These are phyloP conservation scores for Ustilago cynodontis DNA, from an alignment of 1,284 basidiomycete species.

Conservation along the genomic window DNA sequence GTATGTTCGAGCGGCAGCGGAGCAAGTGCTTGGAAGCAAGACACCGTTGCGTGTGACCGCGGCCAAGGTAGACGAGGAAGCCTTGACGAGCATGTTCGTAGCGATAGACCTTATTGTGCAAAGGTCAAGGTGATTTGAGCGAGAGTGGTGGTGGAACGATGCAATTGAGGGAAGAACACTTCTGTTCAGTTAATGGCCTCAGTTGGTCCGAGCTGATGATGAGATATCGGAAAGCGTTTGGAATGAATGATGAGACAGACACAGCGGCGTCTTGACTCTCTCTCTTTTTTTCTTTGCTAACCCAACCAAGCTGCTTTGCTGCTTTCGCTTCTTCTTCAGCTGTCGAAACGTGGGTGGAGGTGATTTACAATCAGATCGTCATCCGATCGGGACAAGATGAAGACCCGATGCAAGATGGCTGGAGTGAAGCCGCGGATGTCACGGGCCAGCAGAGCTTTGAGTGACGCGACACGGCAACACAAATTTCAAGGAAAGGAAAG, in stretches of 20 bases:
- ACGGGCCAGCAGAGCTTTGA: not conserved
- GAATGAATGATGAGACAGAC: not conserved
- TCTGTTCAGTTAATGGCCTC: too few species aligned
- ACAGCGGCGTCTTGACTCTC: not conserved
- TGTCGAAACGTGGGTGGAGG: conserved; percentile 43
- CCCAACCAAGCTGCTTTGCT: not conserved
- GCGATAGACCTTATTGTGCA: not conserved
- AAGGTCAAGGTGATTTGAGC: not conserved
- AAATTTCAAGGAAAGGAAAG: conserved; percentile 16
- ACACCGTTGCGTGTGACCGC: conserved; percentile 20
- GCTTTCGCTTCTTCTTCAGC: conserved; percentile 2
- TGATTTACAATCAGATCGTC: conserved; percentile 9
- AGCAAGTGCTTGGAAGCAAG: conserved; percentile 23
- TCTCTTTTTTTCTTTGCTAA: conserved; percentile 32
- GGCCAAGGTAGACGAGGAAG: conserved; percentile 28
- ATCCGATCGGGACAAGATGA: not conserved
- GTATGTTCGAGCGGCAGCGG: conserved; percentile 17
- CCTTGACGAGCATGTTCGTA: conserved; percentile 30
- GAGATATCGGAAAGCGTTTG: too few species aligned
- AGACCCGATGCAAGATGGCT: not conserved
- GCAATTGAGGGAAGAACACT: too few species aligned
- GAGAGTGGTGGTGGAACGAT: conserved; percentile 1
- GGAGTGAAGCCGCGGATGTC: conserved; percentile 25
- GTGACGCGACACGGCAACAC: conserved; percentile 6
- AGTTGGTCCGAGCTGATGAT: not conserved